Evolutionary conservation across 139 green algal species (phyloP).

Genomic region (Coelastrella sp.): DNA sequence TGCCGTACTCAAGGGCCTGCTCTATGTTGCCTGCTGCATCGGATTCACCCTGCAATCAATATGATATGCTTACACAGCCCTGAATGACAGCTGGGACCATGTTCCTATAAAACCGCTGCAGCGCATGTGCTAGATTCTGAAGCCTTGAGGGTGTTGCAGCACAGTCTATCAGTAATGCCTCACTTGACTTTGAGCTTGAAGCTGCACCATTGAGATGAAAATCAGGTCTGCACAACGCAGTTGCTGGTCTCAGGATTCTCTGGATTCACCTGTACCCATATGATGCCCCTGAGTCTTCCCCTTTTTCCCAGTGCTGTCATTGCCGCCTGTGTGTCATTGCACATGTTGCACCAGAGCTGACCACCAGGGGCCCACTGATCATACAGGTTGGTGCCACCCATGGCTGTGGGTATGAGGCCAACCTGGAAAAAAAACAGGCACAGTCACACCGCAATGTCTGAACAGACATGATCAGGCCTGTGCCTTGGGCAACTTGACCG

Average conservation of each 20-base stretch:
- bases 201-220: not conserved
- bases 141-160: not conserved
- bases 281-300: slow-evolving; percentile 2
- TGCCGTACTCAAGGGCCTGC: not conserved
- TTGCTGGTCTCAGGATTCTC: too few relatives aligned
- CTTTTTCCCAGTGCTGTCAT: not conserved
- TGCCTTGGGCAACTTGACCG: too few relatives aligned
- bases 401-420: slow-evolving; percentile 11
- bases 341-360: slow-evolving; percentile 36
- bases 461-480: too few relatives aligned
- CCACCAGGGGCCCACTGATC: slow-evolving; percentile 6
- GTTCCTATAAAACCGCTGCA: not conserved
- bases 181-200: too few relatives aligned
- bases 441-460: too few relatives aligned
- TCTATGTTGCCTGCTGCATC: not conserved
- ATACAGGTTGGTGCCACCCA: slow-evolving; percentile 27
- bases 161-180: not conserved
- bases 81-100: not conserved
- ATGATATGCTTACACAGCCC: not conserved
- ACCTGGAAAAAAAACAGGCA: not conserved
- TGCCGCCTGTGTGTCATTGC: not conserved
- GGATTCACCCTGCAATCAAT: slow-evolving; percentile 25
- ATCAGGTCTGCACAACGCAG: not conserved
- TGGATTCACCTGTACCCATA: slow-evolving; percentile 31
- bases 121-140: too few relatives aligned